Evolutionary conservation across 768 basidiomycete species (phyloP).

Genomic region (Suillus subalutaceus): DNA sequence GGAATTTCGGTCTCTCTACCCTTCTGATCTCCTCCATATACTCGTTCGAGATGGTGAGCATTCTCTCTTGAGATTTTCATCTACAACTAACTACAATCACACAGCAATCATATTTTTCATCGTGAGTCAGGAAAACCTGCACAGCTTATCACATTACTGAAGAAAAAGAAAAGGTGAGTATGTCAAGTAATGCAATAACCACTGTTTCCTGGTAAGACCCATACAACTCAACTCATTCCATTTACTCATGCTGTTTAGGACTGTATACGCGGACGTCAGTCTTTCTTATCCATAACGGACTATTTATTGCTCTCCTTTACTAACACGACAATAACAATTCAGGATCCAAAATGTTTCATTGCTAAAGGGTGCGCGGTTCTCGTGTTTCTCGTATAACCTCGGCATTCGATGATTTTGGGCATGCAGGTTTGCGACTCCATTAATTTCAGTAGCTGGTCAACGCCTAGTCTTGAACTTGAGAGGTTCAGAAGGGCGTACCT

Average conservation of each 20-base stretch:
- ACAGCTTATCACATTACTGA: not conserved
- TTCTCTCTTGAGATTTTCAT: not conserved
- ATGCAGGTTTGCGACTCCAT: constrained; percentile 14
- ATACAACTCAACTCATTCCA: not conserved
- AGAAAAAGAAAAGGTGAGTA: constrained; percentile 9
- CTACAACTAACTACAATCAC: not conserved
- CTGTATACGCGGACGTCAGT: not conserved
- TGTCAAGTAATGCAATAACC: not conserved
- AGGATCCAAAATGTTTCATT: constrained; percentile 13
- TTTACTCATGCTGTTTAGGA: not conserved
- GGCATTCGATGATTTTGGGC: not conserved
- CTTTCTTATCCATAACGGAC: not conserved
- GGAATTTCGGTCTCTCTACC: not conserved
- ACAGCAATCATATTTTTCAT: constrained; percentile 15
- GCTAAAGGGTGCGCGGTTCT: constrained; percentile 4
- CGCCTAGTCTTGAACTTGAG: constrained; percentile 27
- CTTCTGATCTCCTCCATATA: constrained; percentile 18
- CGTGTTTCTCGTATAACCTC: not conserved
- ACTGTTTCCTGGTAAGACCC: constrained; percentile 12
- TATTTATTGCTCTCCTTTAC: not conserved
- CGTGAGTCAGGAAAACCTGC: not conserved
- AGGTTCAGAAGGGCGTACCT: constrained; percentile 6
- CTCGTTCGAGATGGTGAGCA: constrained; percentile 29
- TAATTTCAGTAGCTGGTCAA: constrained; percentile 25
- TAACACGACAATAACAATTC: not conserved